A percentile compares a stretch with the other conserved stretches of the same genome.
phyloP scores from a whole-genome alignment of 2,329 filamentous ascomycete species.

The Paraconiothyrium sp. region DNA sequence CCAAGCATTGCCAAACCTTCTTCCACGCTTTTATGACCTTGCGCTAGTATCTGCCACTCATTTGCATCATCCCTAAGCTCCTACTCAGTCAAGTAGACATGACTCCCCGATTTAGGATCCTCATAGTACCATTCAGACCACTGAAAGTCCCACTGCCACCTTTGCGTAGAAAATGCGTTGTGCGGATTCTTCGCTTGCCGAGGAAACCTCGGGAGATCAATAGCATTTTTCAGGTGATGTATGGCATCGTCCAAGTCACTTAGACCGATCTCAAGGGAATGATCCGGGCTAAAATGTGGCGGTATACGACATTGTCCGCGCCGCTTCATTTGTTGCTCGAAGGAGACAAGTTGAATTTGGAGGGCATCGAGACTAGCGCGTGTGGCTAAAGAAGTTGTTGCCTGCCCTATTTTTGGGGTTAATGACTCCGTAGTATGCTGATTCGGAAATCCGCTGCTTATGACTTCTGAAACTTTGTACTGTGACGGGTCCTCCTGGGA shows the following conservation, averaged over 20 bases:
- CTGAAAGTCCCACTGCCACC: constrained; percentile 1
- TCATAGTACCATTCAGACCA: constrained; percentile 9
- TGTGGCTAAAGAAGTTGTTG: neutral
- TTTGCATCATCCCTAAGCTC: neutral
- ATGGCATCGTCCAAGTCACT: constrained; percentile 6
- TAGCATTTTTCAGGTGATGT: neutral
- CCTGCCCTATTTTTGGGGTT: neutral
- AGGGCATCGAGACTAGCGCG: neutral
- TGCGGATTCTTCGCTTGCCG: neutral
- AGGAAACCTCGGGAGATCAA: neutral
- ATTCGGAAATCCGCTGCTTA: neutral
- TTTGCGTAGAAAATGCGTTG: neutral
- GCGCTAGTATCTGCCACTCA: constrained; percentile 6
- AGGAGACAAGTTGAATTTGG: neutral
- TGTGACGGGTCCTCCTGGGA: neutral
- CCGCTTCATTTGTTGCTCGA: neutral
- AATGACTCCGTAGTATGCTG: neutral
- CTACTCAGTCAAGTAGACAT: constrained; percentile 4
- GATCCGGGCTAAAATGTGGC: neutral
- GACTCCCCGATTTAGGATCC: neutral
- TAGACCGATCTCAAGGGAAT: neutral
- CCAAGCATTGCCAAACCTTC: constrained; percentile 22
- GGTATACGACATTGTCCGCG: constrained; percentile 6
- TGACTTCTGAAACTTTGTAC: neutral
- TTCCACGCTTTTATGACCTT: constrained; percentile 10